Base-by-base conservation (phyloP, 1,284 basidiomycete genomes). In the Kwoniella shivajii region DNA sequence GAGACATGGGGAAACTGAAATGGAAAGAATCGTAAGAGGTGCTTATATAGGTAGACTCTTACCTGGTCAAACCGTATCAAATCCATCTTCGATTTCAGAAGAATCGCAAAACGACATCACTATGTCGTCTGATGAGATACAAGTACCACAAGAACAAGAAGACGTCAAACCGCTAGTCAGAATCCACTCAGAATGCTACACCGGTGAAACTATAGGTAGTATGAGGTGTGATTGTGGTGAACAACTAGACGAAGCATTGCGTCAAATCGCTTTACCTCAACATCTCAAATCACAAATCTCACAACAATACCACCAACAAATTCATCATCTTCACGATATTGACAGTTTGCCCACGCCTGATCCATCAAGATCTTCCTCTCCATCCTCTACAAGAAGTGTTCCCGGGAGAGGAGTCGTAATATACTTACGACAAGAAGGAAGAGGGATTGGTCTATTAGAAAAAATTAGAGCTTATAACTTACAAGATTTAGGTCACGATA, bases 171-270 rank as follows among this genome's bases (percentile, higher is more conserved):
- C 96, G 0, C 84, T 99, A 50, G 87, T 99, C 31, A 86, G 96
- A 22, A 94, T 99, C 52, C 96, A 99, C 79, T 95, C 92, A 20
- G 96, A 99, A 75, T 99, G 96, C 77, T 99, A 94, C 78, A 99
- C 96, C 0, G 96, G 96, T 38, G 96, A 99, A 79, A 99, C 94
- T 9, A 88, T 98, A 58, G 96, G 96, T 10, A 95, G 92, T 72
- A 94, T 97, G 88, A 88, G 96, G 30, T 99, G 96, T 76, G 96
- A 99, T 76, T 99, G 96, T 72, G 96, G 96, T 18, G 94, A 99
- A 77, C 96, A 99, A 76, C 83, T 99, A 14, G 93, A 98, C 77
- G 94, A 98, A 76, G 93, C 96, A 26, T 87, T 99, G 65, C 86
- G 92, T 9, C 86, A 89, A 63, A 98, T 99, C 64, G 89, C 88